Base-by-base conservation (phyloP, 225 moss, liverwort and hornwort species). In the Pseudoscleropodium purum region DNA sequence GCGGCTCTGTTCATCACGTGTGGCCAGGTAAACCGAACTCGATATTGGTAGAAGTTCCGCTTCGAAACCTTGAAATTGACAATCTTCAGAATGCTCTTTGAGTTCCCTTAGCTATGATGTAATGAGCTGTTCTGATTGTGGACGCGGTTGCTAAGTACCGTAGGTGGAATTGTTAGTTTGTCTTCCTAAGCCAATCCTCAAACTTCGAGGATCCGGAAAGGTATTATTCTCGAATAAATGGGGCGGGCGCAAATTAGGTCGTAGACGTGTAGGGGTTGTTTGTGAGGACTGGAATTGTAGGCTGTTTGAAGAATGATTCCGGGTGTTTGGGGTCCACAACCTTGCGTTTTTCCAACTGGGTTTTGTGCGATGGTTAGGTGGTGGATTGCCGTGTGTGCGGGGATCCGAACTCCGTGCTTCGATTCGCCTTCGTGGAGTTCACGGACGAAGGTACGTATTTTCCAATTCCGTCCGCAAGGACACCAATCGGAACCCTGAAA, bases 321-420 rank as follows among this genome's bases (percentile, higher is more conserved):
- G 31, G 11, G 18, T 76, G 34, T 51, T 33, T 11, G 10, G 34
- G 34, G 34, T 76, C 26, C 31, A 26, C 69, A 27, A 39, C 20
- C 47, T 26, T 64, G 72, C 64, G 14, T 79, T 56, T 73, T 79
- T 64, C 78, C 73, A 59, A 90, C 67, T 12, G 26, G 60, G 45
- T 20, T 51, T 82, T 62, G 66, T 87, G 70, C 89, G 85, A 67
- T 77, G 88, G 14, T 62, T 91, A 98, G 98, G 99, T 99, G 89
- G 96, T 99, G 79, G 99, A 99, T 90, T 99, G 99, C 59, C 97
- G 97, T 45, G 99, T 99, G 72, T 99, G 99, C 62, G 99, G 99
- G 90, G 99, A 99, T 91, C 99, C 99, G 39, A 99, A 99, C 85
- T 99, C 96, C 17, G 99, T 99, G 62, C 97, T 97, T 67, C 96